Percentiles rank a stretch among this genome's conserved stretches.
Conservation (phyloP, 2,329 filamentous ascomycete genomes). For the Lecanicillium sp. region DNA sequence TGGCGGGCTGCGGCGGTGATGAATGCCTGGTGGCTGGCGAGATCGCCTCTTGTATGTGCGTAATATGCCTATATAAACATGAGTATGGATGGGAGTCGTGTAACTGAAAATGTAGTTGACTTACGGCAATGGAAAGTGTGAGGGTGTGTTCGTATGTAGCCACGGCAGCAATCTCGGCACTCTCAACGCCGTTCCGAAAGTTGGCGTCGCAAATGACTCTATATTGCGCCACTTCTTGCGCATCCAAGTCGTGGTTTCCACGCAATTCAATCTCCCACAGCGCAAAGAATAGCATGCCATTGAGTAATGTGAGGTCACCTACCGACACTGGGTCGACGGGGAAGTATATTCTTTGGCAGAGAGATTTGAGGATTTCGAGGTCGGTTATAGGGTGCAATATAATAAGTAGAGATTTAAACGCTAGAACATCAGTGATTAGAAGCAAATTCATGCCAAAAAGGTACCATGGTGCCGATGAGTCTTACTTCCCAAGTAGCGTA, state of each 20-base stretch:
- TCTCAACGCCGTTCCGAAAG: constrained; percentile 11
- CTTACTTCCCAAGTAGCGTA: constrained; percentile 4
- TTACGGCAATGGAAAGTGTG: constrained; percentile 10
- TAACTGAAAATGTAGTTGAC: neutral
- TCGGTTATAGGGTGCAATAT: constrained; percentile 12
- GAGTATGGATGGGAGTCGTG: neutral
- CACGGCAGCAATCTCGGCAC: constrained; percentile 10
- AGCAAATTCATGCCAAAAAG: no score
- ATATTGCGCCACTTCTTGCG: constrained; percentile 7
- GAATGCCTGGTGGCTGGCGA: constrained; percentile 12
- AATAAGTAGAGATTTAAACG: constrained; percentile 5
- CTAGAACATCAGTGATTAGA: neutral
- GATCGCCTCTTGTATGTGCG: constrained; percentile 11
- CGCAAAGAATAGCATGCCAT: constrained; percentile 11
- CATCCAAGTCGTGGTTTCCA: constrained; percentile 5
- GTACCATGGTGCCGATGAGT: neutral
- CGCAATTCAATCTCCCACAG: constrained; percentile 11
- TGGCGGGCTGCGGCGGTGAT: constrained; percentile 12
- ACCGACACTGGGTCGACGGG: constrained; percentile 11
- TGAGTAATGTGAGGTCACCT: constrained; percentile 11
- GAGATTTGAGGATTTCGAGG: constrained; percentile 9
- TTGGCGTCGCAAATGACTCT: constrained; percentile 9
- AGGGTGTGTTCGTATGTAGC: constrained; percentile 11
- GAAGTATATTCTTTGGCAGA: constrained; percentile 13
- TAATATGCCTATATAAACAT: constrained; percentile 9